These are phyloP conservation scores for Arctostaphylos glauca DNA, from an alignment of 148 eudicot species.

Conservation along the genomic window DNA sequence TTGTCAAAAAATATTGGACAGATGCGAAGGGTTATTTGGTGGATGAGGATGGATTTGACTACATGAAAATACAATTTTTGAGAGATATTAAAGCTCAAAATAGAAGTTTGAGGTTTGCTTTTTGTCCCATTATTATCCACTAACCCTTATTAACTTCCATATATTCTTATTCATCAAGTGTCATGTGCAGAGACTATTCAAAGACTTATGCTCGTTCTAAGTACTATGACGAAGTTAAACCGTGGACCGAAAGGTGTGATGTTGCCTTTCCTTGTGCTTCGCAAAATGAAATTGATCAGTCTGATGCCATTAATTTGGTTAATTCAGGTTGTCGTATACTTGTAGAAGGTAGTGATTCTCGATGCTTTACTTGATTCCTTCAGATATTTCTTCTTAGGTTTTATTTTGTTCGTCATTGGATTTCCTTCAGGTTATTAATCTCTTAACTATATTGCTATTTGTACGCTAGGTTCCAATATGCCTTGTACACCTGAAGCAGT, in stretches of 20 bases:
- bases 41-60: slow-evolving; percentile 97
- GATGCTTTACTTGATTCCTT: not conserved
- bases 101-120: slow-evolving; percentile 80
- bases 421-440: slow-evolving; percentile 5
- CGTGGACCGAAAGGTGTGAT: slow-evolving; percentile 97
- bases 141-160: not conserved
- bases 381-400: not conserved
- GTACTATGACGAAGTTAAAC: slow-evolving; percentile 93
- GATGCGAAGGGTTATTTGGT: slow-evolving; percentile 98
- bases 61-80: slow-evolving; percentile 72
- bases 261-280: slow-evolving; percentile 95
- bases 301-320: slow-evolving; percentile 90
- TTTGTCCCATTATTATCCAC: slow-evolving; percentile 9
- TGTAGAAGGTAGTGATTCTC: slow-evolving; percentile 71
- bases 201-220: slow-evolving; percentile 95
- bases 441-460: not conserved
- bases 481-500: slow-evolving; percentile 95
- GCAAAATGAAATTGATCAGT: slow-evolving; percentile 89
- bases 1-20: slow-evolving; percentile 30
- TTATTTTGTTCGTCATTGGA: not conserved
- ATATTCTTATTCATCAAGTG: slow-evolving; percentile 14
- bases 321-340: slow-evolving; percentile 90
- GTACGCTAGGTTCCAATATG: slow-evolving; percentile 77
- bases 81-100: slow-evolving; percentile 88
- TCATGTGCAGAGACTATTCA: slow-evolving; percentile 80